Base-by-base conservation (phyloP, 345 rosid species). In the Citrus cavaleriei region DNA sequence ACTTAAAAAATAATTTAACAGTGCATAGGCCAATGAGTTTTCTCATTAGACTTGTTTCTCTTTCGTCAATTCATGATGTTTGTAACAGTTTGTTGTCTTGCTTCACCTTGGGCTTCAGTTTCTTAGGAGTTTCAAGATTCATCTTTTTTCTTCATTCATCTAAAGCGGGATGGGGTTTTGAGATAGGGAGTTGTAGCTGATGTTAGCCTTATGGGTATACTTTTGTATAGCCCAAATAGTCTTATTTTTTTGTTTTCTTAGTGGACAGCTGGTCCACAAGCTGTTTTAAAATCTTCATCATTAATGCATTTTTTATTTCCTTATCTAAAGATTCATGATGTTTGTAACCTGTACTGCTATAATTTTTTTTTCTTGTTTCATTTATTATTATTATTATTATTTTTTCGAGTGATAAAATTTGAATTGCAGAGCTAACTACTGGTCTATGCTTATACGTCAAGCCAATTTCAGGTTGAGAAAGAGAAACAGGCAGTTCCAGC, bases 401-500 rank as follows among this genome's bases (percentile, higher is more conserved):
- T 59, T 8, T 2, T 59, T 30, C 7, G 10, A 9, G 4, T 28
- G 35, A 30, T 7, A 30, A 63, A 58, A 42, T 49, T 16, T 74
- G 40, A 62, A 49, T 75, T 71, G 25, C 49, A 10, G 72, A 13
- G 68, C 58, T 70, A 49, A 54, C 25, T 64, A 65, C 60, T 57
- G 22, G 55, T 73, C 19, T 42, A 54, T 70, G 30, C 58, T 77
- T 61, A 75, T 61, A 10, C 63, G 35, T 61, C 55, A n/a, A 83
- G 79, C 75, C 78, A 75, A 77, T 81, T 85, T 86, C 91, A 97
- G 99, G 95, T 74, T 86, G 97, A 92, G 79, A 91, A 85, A 85
- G 95, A 93, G 81, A 93, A 93, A 77, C 95, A 89, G 80, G 84
- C 80, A 28, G 92, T 89, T 81, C 93, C 94, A 75, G 88, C 92